These are phyloP conservation scores for Penicillium silybi DNA, from an alignment of 495 filamentous ascomycete species.

Conservation along the genomic window DNA sequence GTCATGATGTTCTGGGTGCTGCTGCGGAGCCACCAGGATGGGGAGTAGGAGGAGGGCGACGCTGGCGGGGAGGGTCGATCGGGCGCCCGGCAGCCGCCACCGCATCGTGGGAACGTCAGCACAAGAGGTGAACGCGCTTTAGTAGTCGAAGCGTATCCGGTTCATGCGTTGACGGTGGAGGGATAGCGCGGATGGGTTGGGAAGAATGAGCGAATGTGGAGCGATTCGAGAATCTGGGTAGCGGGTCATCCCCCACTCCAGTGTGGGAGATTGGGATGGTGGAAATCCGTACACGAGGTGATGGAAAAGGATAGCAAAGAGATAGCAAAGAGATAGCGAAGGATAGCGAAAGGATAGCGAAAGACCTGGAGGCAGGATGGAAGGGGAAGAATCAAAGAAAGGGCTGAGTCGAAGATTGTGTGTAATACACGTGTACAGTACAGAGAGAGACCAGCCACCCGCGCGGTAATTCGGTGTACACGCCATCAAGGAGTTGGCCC, in stretches of 20 bases:
- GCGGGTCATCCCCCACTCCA: slow-evolving; percentile 25
- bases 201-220: slow-evolving; percentile 15
- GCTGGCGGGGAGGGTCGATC: slow-evolving; percentile 46
- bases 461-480: not conserved
- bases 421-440: slow-evolving; percentile 20
- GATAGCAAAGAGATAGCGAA: not conserved
- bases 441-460: slow-evolving; percentile 4
- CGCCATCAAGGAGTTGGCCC: not conserved
- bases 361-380: not conserved
- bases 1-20: slow-evolving; percentile 40
- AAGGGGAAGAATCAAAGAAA: slow-evolving; percentile 4
- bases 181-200: not conserved
- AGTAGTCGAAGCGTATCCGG: not conserved
- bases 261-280: not conserved
- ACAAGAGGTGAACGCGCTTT: not conserved
- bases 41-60: slow-evolving; percentile 44
- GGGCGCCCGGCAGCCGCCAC: slow-evolving; percentile 48
- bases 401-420: slow-evolving; percentile 15
- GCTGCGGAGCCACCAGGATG: slow-evolving; percentile 47
- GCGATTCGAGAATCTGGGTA: slow-evolving; percentile 21
- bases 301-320: not conserved
- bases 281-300: not conserved
- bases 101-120: slow-evolving; percentile 43
- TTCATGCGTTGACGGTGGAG: not conserved
- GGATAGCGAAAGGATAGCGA: not conserved